Conservation (phyloP, 352 stramenopile genomes). For the Phytophthora syringae region DNA sequence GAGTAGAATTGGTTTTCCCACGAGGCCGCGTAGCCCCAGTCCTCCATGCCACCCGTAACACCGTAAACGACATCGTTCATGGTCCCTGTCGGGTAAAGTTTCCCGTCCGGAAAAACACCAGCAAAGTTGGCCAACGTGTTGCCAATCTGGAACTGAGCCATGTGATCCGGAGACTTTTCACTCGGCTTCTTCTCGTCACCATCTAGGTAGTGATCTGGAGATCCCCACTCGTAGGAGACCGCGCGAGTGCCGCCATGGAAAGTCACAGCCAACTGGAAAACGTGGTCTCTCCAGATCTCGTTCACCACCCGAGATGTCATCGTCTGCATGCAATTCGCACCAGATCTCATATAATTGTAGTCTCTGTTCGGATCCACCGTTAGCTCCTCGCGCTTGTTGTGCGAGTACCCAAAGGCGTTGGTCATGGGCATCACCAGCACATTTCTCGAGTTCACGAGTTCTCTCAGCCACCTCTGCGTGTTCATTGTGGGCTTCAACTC, state of each 20-base stretch:
- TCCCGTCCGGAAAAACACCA: constrained; percentile 69
- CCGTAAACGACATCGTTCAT: constrained; percentile 98
- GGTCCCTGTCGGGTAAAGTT: constrained; percentile 80
- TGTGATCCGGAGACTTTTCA: constrained; percentile 84
- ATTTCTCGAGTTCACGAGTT: constrained; percentile 90
- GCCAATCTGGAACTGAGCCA: constrained; percentile 66
- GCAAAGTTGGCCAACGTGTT: constrained; percentile 74
- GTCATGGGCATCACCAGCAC: constrained; percentile 91
- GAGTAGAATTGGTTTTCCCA: constrained; percentile 80
- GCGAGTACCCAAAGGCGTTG: constrained; percentile 94
- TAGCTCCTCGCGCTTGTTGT: constrained; percentile 84
- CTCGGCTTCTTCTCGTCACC: constrained; percentile 51
- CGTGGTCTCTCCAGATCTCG: constrained; percentile 96
- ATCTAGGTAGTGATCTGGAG: constrained; percentile 84
- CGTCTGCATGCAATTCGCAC: constrained; percentile 93
- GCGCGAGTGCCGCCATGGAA: constrained; percentile 98
- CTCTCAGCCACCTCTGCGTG: constrained; percentile 69
- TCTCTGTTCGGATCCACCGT: constrained; percentile 97
- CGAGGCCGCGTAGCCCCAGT: constrained; percentile 95
- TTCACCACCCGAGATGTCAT: constrained; percentile 97
- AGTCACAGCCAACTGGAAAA: constrained; percentile 97
- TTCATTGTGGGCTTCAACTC: constrained; percentile 38
- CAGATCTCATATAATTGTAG: constrained; percentile 95
- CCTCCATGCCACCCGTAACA: constrained; percentile 97
- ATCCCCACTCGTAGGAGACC: constrained; percentile 98